A percentile compares a stretch with the other conserved stretches of the same genome.
These are phyloP conservation scores for Rosa multiflora DNA, from an alignment of 306 rosid species.

Conservation along the genomic window DNA sequence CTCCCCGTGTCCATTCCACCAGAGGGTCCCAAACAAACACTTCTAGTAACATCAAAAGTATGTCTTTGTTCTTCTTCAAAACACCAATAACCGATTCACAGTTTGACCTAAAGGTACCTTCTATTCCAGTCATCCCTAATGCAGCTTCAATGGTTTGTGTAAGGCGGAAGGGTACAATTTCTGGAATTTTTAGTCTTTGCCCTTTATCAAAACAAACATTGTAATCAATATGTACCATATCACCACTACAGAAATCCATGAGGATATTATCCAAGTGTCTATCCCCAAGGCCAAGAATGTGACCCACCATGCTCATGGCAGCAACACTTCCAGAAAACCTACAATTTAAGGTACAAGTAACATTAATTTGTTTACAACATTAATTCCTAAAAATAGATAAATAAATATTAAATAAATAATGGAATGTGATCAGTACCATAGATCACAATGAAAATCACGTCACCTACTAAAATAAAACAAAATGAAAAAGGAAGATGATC, in stretches of 20 bases:
- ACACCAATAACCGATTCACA: constrained; percentile 79
- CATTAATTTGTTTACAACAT: constrained; percentile 7
- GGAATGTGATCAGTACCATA: background rate
- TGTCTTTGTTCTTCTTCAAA: constrained; percentile 86
- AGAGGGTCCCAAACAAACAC: constrained; percentile 98
- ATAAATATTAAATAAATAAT: background rate
- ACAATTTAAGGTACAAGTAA: constrained; percentile 29
- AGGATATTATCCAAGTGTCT: constrained; percentile 92
- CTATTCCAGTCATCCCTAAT: constrained; percentile 87
- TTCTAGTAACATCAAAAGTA: constrained; percentile 83
- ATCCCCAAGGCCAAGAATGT: constrained; percentile 92
- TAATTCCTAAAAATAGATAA: background rate
- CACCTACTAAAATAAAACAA: background rate
- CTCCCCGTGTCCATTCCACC: constrained; percentile 97
- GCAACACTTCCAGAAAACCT: constrained; percentile 97
- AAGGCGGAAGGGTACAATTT: constrained; percentile 97
- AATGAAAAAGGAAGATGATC: background rate
- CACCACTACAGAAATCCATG: constrained; percentile 88
- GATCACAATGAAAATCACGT: background rate
- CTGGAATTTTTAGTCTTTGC: constrained; percentile 87
- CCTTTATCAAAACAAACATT: constrained; percentile 97
- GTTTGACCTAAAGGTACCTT: constrained; percentile 92
- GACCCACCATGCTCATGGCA: constrained; percentile 97
- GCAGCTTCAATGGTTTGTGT: constrained; percentile 93
- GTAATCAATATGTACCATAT: constrained; percentile 87